Base-by-base conservation (phyloP, 306 rosid species). In the Dryas alaskensis region DNA sequence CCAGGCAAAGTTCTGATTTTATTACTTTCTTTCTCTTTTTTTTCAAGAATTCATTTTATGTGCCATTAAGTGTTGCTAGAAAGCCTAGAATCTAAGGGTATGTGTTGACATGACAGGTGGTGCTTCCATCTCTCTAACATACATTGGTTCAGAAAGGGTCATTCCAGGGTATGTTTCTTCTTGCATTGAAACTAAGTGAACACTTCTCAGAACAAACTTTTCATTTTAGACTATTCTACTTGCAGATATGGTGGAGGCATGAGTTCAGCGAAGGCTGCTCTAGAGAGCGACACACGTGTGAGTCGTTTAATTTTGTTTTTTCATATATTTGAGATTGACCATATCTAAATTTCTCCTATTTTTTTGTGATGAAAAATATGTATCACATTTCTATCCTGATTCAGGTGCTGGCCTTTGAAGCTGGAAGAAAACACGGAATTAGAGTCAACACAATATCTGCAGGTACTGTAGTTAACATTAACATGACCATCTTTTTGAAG, bases 351-450 rank as follows among this genome's bases (percentile, higher is more conserved):
- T 45, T 46, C 60, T 47, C 39, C 27, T 57, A 12, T 65, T 45
- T 55, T 3, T 4, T 27, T 53, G 19, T 54, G 37, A 60, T 17
- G 10, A 19, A 14, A 45, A 48, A 9, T 13, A 54, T 62, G 50
- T 17, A 19, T 52, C 9, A 8, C 51, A 25, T 14, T 17, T 59
- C 19, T 19, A 4, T 46, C 39, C 52, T 70, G 53, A 27, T 61
- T 68, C 86, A 93, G 98, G 98, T 93, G 72, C 92, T 93, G 79
- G 98, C 98, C 72, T 93, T 93, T 67, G 98, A 93, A 89, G 98
- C 97, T 53, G 98, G 98, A 69, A 89, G 98, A 81, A 93, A 89
- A 82, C 85, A 87, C 83, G 85, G 77, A 75, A n/a, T 93, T 84
- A 85, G 98, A 82, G 93, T 93, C 72, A 93, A 93, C 81, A 84